A percentile compares a stretch with the other conserved stretches of the same genome.
These are phyloP conservation scores for Nematocida sp. DNA, from an alignment of 371 early-diverging fungal species.

Conservation along the genomic window DNA sequence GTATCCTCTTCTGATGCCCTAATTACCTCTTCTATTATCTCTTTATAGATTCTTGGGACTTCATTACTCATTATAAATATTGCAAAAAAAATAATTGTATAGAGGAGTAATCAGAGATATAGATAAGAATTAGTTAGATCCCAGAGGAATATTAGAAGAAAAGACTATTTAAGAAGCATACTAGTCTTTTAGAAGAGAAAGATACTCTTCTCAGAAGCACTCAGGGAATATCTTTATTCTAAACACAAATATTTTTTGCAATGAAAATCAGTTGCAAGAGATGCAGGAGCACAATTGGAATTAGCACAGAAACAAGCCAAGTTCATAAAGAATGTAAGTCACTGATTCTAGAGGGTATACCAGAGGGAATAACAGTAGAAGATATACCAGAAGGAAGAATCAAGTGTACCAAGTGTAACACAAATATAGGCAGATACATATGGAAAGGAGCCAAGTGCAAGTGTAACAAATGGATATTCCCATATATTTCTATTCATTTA, in stretches of 20 bases:
- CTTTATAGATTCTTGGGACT: constrained; percentile 58
- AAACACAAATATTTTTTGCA: no score
- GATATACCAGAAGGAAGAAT: background rate
- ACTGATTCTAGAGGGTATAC: background rate
- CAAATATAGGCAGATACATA: constrained; percentile 10
- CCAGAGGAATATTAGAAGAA: no score
- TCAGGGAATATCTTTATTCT: no score
- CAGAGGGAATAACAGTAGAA: constrained; percentile 1
- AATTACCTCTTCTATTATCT: constrained; percentile 61
- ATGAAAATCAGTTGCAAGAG: constrained; percentile 10
- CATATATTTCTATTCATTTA: constrained; percentile 28
- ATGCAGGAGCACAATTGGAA: background rate
- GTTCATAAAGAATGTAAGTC: background rate
- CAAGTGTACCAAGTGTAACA: background rate
- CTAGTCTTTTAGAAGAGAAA: no score
- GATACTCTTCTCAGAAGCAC: no score
- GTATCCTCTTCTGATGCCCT: constrained; percentile 48
- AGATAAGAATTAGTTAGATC: no score
- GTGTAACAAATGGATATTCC: constrained; percentile 33
- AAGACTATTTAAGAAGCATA: no score
- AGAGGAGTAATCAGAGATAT: background rate
- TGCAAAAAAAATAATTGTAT: constrained; percentile 34
- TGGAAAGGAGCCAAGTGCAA: constrained; percentile 38
- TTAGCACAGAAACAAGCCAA: background rate
- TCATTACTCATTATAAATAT: constrained; percentile 57